Evolutionary conservation across 2,329 filamentous ascomycete genomes (phyloP), one percentile per base, ranked within the genome.

Genomic region (Sclerotinia trifoliorum): DNA sequence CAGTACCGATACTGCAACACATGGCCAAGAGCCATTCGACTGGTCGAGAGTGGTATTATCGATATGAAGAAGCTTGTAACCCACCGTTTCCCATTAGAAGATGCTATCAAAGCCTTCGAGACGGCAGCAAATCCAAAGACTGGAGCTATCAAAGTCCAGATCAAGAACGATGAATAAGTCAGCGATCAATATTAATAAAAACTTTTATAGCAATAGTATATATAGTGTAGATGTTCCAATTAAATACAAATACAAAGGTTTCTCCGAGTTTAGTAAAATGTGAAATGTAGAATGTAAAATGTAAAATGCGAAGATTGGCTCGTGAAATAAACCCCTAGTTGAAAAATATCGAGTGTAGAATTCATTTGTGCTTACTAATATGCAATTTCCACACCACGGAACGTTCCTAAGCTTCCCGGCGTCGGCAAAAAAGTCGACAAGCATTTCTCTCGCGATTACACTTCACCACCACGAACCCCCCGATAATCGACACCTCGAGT

Each of bases 1-100:
- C 94, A 98, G 83, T 98, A 98, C 83, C 88, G 95, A 70, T 98
- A 98, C 83, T 87, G 86, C 82, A 97, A 98, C 83, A 97, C 93
- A 29, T 98, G 94, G 94, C 95, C 94, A 46, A 87, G 92, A 71
- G 94, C 95, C 55, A 97, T 98, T 74, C 87, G 94, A 60, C 83
- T 98, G 72, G 85, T 98, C 49, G 87, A 93, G 83, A 93, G 89
- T 77, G 92, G 92, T 2, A 86, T 97, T 5, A 86, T 98, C 75
- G 88, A 96, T 78, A 81, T 97, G 77, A 86, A 85, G 75, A 90
- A 87, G 80, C 81, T 98, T 70, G 93, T 97, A 48, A 97, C 94
- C 52, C 94, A 98, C 82, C 86, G 92, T 24, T 97, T 90, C 81
- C 83, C 85, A 72, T 81, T 98, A 49, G 94, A 97, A 81, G 90